Percentiles rank a stretch among this genome's conserved stretches.
Evolutionary conservation across 257 asterid species (phyloP).

Genomic region (Schizonepeta tenuifolia): DNA sequence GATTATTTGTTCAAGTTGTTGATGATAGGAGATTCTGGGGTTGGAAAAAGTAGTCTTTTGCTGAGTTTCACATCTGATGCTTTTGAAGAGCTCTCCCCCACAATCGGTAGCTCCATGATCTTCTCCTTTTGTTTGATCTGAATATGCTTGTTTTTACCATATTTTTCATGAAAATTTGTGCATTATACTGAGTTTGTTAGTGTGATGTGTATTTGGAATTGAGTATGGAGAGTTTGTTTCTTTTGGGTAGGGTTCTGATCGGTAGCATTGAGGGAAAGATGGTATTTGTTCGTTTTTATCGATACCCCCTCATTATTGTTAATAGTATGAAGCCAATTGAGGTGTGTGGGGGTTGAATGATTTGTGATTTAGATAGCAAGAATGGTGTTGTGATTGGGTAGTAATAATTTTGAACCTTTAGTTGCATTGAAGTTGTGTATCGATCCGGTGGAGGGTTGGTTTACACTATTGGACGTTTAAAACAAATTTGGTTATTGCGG

Average conservation of each 20-base stretch:
- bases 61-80: slow-evolving; percentile 88
- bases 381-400: neutral
- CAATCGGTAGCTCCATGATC: slow-evolving; percentile 49
- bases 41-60: slow-evolving; percentile 86
- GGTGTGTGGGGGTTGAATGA: neutral
- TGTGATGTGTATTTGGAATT: slow-evolving; percentile 4
- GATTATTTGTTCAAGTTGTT: slow-evolving; percentile 64
- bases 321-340: neutral
- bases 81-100: slow-evolving; percentile 91
- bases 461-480: neutral
- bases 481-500: neutral
- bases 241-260: slow-evolving; percentile 6
- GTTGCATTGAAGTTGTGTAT: neutral
- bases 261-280: no score
- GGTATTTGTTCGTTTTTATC: neutral
- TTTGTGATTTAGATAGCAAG: neutral
- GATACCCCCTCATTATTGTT: neutral
- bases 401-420: neutral
- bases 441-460: neutral
- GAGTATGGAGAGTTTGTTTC: neutral
- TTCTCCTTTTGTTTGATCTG: slow-evolving; percentile 13
- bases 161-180: neutral
- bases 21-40: slow-evolving; percentile 94
- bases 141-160: neutral
- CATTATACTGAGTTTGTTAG: neutral